Conservation (phyloP, 2,329 filamentous ascomycete species). For the Curvularia hawaiiensis region DNA sequence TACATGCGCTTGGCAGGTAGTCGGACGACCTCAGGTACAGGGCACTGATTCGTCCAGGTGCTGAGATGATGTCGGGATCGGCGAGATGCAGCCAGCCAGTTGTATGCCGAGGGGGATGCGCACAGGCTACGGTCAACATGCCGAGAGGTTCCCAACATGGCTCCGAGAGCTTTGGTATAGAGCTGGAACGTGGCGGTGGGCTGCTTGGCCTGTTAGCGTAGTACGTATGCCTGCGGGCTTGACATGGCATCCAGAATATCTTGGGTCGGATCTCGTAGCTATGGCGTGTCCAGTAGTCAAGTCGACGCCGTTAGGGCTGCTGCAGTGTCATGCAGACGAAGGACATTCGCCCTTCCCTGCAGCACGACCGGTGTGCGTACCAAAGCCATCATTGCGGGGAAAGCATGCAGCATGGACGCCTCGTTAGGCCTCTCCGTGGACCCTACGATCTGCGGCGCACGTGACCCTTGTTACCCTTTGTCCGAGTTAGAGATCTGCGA, state of each 20-base stretch:
- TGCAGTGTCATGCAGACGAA: background rate
- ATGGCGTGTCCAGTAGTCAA: too few relatives aligned
- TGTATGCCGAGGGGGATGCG: slow-evolving; percentile 13
- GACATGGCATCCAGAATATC: background rate
- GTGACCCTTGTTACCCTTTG: slow-evolving; percentile 1
- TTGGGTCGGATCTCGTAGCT: background rate
- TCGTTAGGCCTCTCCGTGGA: background rate
- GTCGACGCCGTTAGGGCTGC: background rate
- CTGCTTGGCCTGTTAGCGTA: background rate
- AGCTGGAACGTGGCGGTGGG: slow-evolving; percentile 2
- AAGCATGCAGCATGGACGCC: background rate
- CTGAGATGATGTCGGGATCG: slow-evolving; percentile 37
- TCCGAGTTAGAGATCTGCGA: slow-evolving; percentile 7
- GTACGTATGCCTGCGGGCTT: background rate
- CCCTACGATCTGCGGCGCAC: slow-evolving; percentile 6
- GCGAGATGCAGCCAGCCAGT: slow-evolving; percentile 25
- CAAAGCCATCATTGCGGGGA: slow-evolving; percentile 2
- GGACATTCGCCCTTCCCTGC: slow-evolving; percentile 1
- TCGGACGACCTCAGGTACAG: slow-evolving; percentile 38
- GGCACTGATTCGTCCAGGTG: slow-evolving; percentile 33
- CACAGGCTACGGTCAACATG: slow-evolving; percentile 5
- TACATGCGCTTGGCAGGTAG: slow-evolving; percentile 8
- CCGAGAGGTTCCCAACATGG: slow-evolving; percentile 10
- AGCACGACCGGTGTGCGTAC: slow-evolving; percentile 1
- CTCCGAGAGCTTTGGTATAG: slow-evolving; percentile 3